Evolutionary conservation across 352 stramenopile species (phyloP), one percentile per base, ranked within the genome.

Genomic region (Globisporangium recalcitrans): DNA sequence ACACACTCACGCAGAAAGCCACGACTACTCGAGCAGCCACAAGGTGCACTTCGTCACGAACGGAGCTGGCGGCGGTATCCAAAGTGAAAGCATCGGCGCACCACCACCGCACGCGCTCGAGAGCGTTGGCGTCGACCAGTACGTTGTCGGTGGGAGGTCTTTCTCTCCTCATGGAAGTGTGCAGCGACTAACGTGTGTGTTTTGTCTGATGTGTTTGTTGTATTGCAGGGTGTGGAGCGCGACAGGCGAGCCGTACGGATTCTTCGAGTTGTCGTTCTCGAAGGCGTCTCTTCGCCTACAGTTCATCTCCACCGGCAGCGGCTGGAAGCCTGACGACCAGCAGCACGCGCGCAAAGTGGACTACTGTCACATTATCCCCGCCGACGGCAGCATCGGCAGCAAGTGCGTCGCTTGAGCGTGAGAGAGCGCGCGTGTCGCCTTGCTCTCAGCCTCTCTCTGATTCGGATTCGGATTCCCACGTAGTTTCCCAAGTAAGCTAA

Each of bases 31-130:
- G 7, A 73, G 63, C 21, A 66, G 63, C n/a, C 85, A 85, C 65
- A 84, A 85, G 42, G 86, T 77, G 14, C 81, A 88, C 38, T 88
- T 90, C 21, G 70, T 88, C 14, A 87, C 80, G 21, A 90, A 90
- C 42, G 78, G 78, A 49, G 80, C 78, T 56, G 80, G 80, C n/a
- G 78, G 80, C 11, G 80, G 80, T 13, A 90, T 90, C 29, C 78
- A 85, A 55, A 87, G 75, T 49, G 81, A 90, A 66, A 83, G 77
- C 58, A 84, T 89, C 16, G 72, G 77, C 14, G 67, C 66, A 31
- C 79, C 77, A 3, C 76, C 76, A 46, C 58, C 64, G 4, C 78
- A 80, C 22, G 77, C 69, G 0, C 65, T 85, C 14, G 71, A 59
- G 24, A 26, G 42, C 10, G 58, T 64, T 34, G 58, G 58, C 7